Evolutionary conservation across 148 eudicot genomes (phyloP), one percentile per base, ranked within the genome.

Genomic region (Heliosperma pusillum): DNA sequence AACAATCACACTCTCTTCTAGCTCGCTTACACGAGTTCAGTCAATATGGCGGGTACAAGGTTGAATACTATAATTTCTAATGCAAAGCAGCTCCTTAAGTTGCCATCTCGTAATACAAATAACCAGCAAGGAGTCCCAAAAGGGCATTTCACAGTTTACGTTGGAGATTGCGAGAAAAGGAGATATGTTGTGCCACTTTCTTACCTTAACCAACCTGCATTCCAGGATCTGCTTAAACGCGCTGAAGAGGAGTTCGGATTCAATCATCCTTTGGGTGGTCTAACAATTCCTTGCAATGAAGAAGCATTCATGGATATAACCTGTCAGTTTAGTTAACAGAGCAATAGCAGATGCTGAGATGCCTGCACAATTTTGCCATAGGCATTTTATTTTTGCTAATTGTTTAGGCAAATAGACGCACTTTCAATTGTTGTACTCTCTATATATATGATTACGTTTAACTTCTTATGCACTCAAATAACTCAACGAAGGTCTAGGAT

Each of bases 171-270:
- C 16, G 77, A 82, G 55, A 85, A 76, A 78, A 84, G 75, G 69
- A 68, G 88, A 25, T 83, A 67, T 61, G 88, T 86, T 20, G 80
- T 89, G 45, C 91, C 90, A 8, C 50, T 86, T 29, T 71, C 91
- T 15, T 88, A 78, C 86, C 74, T 89, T 83, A 85, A 77, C 21
- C 81, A 87, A 22, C 89, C 89, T 36, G 78, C 76, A 21, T 89
- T 89, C 59, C 89, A 83, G 72, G 79, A 83, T 24, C 67, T 86
- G 71, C 80, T 88, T 27, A 69, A 55, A 15, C 65, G 65, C 4
- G 86, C 91, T 24, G 88, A 89, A 78, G 89, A 89, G 70, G 88
- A 89, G 52, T 88, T 78, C 22, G 89, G 91, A 1, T 89, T 73
- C 57, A 77, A 85, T 73, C 89, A 83, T 78, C 89, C 88, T 1